phyloP scores from a whole-genome alignment of 2,329 filamentous ascomycete species.

The Shiraia sp. region DNA sequence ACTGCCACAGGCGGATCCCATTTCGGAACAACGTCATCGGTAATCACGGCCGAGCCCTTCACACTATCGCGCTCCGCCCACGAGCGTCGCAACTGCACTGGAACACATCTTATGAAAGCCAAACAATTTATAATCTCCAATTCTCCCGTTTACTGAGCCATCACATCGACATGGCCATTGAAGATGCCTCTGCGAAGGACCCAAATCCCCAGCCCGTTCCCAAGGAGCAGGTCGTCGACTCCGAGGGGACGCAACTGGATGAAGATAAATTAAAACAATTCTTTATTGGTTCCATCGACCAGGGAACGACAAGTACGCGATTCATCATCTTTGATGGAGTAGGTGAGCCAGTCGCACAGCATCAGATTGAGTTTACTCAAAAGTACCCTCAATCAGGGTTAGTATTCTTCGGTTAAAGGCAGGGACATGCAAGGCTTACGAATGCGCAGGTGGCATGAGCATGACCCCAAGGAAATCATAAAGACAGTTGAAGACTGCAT shows the following conservation, averaged over 20 bases:
- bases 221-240: conserved; percentile 32
- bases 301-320: conserved; percentile 85
- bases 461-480: conserved; percentile 78
- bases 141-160: neutral
- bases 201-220: conserved; percentile 38
- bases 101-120: conserved; percentile 17
- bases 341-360: conserved; percentile 77
- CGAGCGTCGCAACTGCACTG: conserved; percentile 13
- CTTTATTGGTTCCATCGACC: conserved; percentile 87
- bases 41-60: conserved; percentile 5
- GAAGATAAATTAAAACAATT: conserved; percentile 53
- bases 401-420: conserved; percentile 39
- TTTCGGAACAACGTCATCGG: conserved; percentile 24
- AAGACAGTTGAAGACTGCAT: conserved; percentile 78
- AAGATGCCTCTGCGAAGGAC: conserved; percentile 29
- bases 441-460: conserved; percentile 77
- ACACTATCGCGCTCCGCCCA: conserved; percentile 5
- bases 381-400: conserved; percentile 84
- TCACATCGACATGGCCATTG: conserved; percentile 27
- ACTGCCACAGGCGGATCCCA: conserved; percentile 10
- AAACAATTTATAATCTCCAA: conserved; percentile 4
- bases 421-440: conserved; percentile 14
- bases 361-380: conserved; percentile 86
- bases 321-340: conserved; percentile 87
- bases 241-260: conserved; percentile 29